Conservation (phyloP, 306 rosid species). For the Ceratonia siliqua region DNA sequence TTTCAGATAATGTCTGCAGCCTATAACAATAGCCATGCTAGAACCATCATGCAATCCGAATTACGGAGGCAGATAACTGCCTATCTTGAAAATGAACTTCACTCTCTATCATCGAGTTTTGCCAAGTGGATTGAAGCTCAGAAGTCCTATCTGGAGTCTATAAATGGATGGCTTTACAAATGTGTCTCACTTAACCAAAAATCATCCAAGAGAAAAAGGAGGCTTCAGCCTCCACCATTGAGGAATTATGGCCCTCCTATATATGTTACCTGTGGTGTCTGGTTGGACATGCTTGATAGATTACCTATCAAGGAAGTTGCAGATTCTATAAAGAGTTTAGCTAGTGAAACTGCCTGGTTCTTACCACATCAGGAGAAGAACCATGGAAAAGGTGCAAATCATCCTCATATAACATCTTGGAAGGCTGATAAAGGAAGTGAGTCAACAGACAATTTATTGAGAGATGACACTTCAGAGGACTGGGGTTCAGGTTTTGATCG, state of each 20-base stretch:
- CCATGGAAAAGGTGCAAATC: constrained; percentile 50
- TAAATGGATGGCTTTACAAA: constrained; percentile 76
- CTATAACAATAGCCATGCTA: constrained; percentile 45
- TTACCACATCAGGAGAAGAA: constrained; percentile 74
- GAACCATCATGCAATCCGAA: constrained; percentile 56
- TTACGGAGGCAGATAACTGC: constrained; percentile 55
- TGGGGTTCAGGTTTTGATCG: constrained; percentile 55
- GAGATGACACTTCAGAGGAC: constrained; percentile 50
- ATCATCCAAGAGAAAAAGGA: constrained; percentile 55
- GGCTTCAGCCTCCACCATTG: constrained; percentile 28
- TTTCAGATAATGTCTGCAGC: constrained; percentile 58
- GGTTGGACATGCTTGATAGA: constrained; percentile 55
- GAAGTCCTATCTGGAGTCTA: constrained; percentile 60
- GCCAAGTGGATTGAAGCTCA: constrained; percentile 81
- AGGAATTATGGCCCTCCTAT: constrained; percentile 71
- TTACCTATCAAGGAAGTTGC: constrained; percentile 53
- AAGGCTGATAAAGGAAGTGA: constrained; percentile 47
- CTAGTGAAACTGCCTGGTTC: constrained; percentile 54
- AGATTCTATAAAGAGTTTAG: constrained; percentile 61
- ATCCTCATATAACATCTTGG: constrained; percentile 39
- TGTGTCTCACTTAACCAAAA: constrained; percentile 60
- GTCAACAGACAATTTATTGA: constrained; percentile 47
- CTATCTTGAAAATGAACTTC: constrained; percentile 68
- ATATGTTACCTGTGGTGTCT: constrained; percentile 60
- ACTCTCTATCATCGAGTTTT: constrained; percentile 61